These are phyloP conservation scores for Lepidium sativum DNA, from an alignment of 345 rosid genomes.

Conservation along the genomic window DNA sequence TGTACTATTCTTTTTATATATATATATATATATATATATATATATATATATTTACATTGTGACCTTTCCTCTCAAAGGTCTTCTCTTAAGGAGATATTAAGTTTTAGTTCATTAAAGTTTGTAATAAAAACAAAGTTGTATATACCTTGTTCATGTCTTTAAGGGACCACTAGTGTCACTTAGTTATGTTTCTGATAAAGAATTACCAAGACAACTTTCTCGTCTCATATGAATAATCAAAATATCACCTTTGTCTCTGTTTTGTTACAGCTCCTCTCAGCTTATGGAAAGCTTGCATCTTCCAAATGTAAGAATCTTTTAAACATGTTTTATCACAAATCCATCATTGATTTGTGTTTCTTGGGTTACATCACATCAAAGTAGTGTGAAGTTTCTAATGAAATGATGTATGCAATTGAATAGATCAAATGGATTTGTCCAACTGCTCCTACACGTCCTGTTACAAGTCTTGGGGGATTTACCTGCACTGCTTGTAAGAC, in stretches of 20 bases:
- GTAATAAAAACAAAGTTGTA: conserved; percentile 13
- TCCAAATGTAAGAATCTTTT: conserved; percentile 61
- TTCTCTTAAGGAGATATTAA: conserved; percentile 26
- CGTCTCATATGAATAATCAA: conserved; percentile 7
- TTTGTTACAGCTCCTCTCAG: conserved; percentile 77
- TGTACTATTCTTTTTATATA: neutral
- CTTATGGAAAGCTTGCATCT: conserved; percentile 83
- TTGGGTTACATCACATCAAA: too few relatives aligned
- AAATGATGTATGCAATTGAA: neutral
- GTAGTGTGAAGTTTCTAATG: neutral
- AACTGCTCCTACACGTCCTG: conserved; percentile 87
- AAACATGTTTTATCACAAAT: neutral
- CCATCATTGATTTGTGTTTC: too few relatives aligned
- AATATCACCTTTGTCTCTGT: conserved; percentile 20
- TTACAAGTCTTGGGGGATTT: conserved; percentile 76
- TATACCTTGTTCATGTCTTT: conserved; percentile 28
- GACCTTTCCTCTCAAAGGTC: conserved; percentile 17
- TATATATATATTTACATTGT: conserved; percentile 12
- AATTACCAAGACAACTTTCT: conserved; percentile 8
- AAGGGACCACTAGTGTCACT: conserved; percentile 34
- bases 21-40: too few relatives aligned
- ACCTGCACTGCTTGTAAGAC: conserved; percentile 85
- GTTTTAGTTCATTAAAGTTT: conserved; percentile 23
- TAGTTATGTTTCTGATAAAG: conserved; percentile 15
- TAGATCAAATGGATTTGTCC: conserved; percentile 99